phyloP scores from a whole-genome alignment of 106 monocot genomes.

The Hemerocallis citrina region DNA sequence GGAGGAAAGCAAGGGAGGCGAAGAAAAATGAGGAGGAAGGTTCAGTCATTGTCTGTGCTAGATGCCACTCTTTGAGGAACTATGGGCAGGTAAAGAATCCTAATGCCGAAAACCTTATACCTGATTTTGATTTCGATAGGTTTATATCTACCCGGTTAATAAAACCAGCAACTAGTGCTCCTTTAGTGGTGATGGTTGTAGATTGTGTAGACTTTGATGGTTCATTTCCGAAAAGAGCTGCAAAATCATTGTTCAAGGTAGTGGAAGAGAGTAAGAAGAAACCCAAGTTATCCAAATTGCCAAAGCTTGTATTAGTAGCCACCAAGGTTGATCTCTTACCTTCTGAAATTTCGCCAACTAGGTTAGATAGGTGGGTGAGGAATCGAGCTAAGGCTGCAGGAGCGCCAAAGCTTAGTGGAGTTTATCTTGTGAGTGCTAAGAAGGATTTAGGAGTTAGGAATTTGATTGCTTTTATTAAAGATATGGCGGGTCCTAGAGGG shows the following conservation, averaged over 20 bases:
- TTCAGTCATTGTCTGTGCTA: constrained; percentile 53
- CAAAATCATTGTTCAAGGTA: constrained; percentile 79
- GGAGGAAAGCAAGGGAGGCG: constrained; percentile 45
- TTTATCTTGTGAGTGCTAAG: constrained; percentile 69
- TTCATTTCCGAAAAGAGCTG: constrained; percentile 91
- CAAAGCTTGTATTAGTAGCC: constrained; percentile 76
- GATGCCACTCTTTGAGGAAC: constrained; percentile 91
- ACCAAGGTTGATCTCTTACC: constrained; percentile 93
- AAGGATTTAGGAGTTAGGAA: constrained; percentile 89
- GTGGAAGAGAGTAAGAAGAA: constrained; percentile 41
- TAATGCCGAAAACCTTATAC: constrained; percentile 81
- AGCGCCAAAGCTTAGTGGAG: constrained; percentile 73
- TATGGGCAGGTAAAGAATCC: constrained; percentile 87
- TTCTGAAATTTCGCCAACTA: constrained; percentile 72
- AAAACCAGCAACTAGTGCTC: constrained; percentile 48
- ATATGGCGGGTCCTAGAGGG: constrained; percentile 72
- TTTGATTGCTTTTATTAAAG: constrained; percentile 74
- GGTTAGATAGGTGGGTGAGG: constrained; percentile 87
- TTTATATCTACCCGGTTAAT: constrained; percentile 55
- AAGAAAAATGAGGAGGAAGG: constrained; percentile 26
- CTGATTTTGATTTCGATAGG: constrained; percentile 92
- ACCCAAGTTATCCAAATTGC: constrained; percentile 38
- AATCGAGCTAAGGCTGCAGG: constrained; percentile 71
- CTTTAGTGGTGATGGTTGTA: constrained; percentile 83
- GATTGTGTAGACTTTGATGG: constrained; percentile 93